Conservation (phyloP, 2,329 filamentous ascomycete genomes). For the Pyrenochaeta sp. region DNA sequence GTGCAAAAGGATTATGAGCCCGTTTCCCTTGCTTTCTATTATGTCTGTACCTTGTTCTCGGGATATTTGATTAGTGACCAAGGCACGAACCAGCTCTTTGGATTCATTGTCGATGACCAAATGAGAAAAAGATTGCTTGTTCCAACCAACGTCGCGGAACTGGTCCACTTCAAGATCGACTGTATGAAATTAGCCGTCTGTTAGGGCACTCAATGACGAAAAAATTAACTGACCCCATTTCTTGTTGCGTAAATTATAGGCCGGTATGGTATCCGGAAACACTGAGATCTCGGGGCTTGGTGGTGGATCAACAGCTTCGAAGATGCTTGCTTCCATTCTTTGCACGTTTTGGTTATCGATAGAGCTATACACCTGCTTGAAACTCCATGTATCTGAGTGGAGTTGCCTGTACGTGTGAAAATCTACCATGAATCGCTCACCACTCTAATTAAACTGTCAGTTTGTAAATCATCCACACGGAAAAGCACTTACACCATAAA, state of each 20-base stretch:
- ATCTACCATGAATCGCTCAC: slow-evolving; percentile 13
- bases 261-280: slow-evolving; percentile 10
- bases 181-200: background rate
- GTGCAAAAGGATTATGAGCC: slow-evolving; percentile 22
- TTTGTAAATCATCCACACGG: background rate
- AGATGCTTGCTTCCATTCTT: slow-evolving; percentile 51
- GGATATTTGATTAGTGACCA: background rate
- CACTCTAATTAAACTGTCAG: background rate
- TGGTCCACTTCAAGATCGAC: slow-evolving; percentile 14
- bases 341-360: no score
- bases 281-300: slow-evolving; percentile 1
- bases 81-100: slow-evolving; percentile 2
- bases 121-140: background rate
- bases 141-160: slow-evolving; percentile 2
- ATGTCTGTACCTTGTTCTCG: slow-evolving; percentile 2
- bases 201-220: background rate
- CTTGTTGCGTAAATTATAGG: slow-evolving; percentile 8
- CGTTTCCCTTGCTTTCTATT: slow-evolving; percentile 37
- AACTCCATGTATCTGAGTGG: slow-evolving; percentile 29
- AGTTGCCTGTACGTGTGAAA: slow-evolving; percentile 9
- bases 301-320: slow-evolving; percentile 58
- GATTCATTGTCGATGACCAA: background rate
- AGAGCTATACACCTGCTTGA: slow-evolving; percentile 6
- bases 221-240: slow-evolving; percentile 9
- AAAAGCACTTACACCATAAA: slow-evolving; percentile 3